phyloP scores from a whole-genome alignment of 2,329 filamentous ascomycete species.

The Colletotrichum liriopes region DNA sequence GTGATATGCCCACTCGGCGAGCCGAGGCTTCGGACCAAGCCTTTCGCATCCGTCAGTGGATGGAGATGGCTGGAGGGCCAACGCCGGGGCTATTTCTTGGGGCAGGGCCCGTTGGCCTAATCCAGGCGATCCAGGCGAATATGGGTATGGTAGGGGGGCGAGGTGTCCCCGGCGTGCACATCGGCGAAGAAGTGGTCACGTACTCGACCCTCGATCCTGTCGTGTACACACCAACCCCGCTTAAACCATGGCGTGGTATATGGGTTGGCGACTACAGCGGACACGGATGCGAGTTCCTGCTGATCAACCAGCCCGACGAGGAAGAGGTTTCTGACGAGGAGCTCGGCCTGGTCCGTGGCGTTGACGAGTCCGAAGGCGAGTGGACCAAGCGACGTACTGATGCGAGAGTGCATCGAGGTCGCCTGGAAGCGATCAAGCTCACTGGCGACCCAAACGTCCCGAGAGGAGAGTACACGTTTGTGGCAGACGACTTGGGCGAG shows the following conservation, averaged over 20 bases:
- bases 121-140: slow-evolving; percentile 44
- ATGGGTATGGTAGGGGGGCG: slow-evolving; percentile 45
- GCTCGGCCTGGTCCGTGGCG: slow-evolving; percentile 56
- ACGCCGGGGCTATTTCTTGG: slow-evolving; percentile 50
- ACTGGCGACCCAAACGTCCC: slow-evolving; percentile 94
- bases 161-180: slow-evolving; percentile 59
- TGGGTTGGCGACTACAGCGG: slow-evolving; percentile 93
- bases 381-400: slow-evolving; percentile 63
- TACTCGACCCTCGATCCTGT: slow-evolving; percentile 80
- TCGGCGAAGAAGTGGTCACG: slow-evolving; percentile 73
- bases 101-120: slow-evolving; percentile 46
- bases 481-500: slow-evolving; percentile 82
- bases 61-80: slow-evolving; percentile 70
- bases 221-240: slow-evolving; percentile 84
- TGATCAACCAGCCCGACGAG: slow-evolving; percentile 82
- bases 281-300: slow-evolving; percentile 90
- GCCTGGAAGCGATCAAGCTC: slow-evolving; percentile 88
- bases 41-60: slow-evolving; percentile 84
- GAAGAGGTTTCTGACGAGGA: slow-evolving; percentile 61
- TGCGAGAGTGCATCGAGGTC: slow-evolving; percentile 72
- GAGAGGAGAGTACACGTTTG: slow-evolving; percentile 86
- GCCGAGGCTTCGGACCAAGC: slow-evolving; percentile 76
- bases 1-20: slow-evolving; percentile 62
- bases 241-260: slow-evolving; percentile 90
- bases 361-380: slow-evolving; percentile 61